Percentiles rank a stretch among this genome's conserved stretches.
Conservation (phyloP, 192 early-diverging fungal genomes). For the Linnemannia schmuckeri region DNA sequence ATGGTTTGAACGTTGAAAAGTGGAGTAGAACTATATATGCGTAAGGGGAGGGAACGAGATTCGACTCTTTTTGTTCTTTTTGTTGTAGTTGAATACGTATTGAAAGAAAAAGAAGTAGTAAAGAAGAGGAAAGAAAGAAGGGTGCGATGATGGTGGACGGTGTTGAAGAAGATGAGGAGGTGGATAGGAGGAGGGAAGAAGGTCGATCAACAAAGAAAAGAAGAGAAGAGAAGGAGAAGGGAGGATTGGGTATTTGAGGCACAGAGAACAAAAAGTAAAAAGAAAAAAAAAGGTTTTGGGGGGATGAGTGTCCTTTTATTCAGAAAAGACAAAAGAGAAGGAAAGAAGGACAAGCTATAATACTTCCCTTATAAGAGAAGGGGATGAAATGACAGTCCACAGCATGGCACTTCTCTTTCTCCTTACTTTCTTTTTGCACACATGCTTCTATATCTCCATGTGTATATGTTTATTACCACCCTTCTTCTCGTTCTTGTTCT, state of each 20-base stretch:
- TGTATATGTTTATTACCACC: neutral
- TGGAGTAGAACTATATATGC: slow-evolving; percentile 6
- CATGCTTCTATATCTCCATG: neutral
- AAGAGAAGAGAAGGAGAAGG: neutral
- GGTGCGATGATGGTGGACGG: neutral
- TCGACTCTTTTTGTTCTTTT: slow-evolving; percentile 8
- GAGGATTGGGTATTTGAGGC: slow-evolving; percentile 7
- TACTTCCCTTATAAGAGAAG: neutral
- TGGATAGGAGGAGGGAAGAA: neutral
- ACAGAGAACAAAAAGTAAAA: neutral
- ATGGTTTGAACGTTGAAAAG: slow-evolving; percentile 19
- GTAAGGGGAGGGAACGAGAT: slow-evolving; percentile 14
- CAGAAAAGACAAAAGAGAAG: neutral
- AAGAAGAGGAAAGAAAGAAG: neutral
- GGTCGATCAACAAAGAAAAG: neutral
- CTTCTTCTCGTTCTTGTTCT: neutral
- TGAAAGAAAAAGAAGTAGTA: neutral
- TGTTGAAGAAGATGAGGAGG: neutral
- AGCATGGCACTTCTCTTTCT: neutral
- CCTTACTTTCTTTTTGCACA: neutral
- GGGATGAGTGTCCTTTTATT: neutral
- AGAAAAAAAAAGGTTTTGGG: slow-evolving; percentile 5
- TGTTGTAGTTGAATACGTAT: neutral
- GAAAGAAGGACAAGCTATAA: neutral
- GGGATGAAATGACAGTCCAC: neutral